Evolutionary conservation across 805 yeast genomes (phyloP).

Genomic region (Candida pseudoglaebosa): DNA sequence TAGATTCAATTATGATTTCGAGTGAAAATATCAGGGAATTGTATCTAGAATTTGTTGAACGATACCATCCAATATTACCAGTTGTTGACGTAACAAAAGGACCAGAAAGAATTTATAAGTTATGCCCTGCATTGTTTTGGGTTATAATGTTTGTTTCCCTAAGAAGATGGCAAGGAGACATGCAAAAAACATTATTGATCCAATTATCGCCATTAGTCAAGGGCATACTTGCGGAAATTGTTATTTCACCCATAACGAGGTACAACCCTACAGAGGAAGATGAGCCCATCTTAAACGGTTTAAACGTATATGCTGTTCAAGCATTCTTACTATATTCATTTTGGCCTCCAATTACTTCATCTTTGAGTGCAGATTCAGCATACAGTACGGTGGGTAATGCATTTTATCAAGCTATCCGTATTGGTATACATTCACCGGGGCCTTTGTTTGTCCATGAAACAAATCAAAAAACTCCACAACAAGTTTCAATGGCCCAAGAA

Average conservation of each 20-base stretch:
- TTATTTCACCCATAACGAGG: slow-evolving; percentile 85
- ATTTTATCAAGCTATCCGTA: slow-evolving; percentile 84
- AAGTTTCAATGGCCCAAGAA: slow-evolving; percentile 54
- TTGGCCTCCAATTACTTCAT: slow-evolving; percentile 96
- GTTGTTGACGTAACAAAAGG: slow-evolving; percentile 80
- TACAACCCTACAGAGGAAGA: slow-evolving; percentile 75
- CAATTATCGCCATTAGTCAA: slow-evolving; percentile 67
- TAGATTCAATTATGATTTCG: slow-evolving; percentile 64
- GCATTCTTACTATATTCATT: slow-evolving; percentile 83
- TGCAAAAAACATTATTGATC: slow-evolving; percentile 44
- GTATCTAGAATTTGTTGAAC: slow-evolving; percentile 64
- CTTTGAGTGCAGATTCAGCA: slow-evolving; percentile 90
- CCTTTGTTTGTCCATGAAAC: slow-evolving; percentile 39
- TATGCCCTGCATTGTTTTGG: slow-evolving; percentile 93
- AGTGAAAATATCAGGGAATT: slow-evolving; percentile 59
- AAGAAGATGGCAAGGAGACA: slow-evolving; percentile 50
- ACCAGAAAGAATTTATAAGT: slow-evolving; percentile 71
- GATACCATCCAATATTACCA: slow-evolving; percentile 83
- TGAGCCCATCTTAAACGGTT: slow-evolving; percentile 80
- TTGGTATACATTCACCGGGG: slow-evolving; percentile 75
- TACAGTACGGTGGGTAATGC: slow-evolving; percentile 96
- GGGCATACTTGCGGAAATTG: slow-evolving; percentile 76
- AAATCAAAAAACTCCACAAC: slow-evolving; percentile 40
- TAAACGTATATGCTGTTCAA: slow-evolving; percentile 91
- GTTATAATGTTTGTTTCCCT: slow-evolving; percentile 82